Percentiles rank a stretch among this genome's conserved stretches.
Conservation (phyloP, 164 flowering plant genomes). For the Macadamia integrifolia region DNA sequence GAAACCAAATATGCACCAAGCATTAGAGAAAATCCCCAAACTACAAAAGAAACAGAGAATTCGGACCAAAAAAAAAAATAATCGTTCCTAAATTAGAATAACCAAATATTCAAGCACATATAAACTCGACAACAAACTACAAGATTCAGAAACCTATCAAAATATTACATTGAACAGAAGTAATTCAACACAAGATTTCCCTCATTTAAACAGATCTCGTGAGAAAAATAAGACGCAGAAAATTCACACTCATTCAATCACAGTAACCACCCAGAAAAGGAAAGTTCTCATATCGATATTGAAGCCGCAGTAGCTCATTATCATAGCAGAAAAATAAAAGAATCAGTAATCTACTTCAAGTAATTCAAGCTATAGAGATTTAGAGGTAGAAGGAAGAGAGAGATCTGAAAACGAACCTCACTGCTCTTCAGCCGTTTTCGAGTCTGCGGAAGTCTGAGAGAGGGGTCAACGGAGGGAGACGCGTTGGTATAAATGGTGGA, state of each 20-base stretch:
- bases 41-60: too few species aligned
- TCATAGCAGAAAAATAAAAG: neutral
- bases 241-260: neutral
- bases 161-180: too few species aligned
- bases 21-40: too few species aligned
- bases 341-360: too few species aligned
- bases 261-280: neutral
- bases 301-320: too few species aligned
- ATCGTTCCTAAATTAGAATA: too few species aligned
- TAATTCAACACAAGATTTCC: neutral
- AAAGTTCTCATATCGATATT: neutral
- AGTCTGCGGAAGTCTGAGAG: neutral
- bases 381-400: neutral
- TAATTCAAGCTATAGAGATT: neutral
- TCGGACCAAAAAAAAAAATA: too few species aligned
- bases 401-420: neutral
- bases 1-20: too few species aligned
- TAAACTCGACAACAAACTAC: neutral
- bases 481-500: neutral
- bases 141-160: neutral
- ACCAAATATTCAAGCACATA: too few species aligned
- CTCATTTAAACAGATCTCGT: neutral
- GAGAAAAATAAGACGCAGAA: neutral
- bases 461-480: neutral
- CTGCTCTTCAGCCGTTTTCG: neutral